These are phyloP conservation scores for Thymus quinquecostatus DNA, from an alignment of 257 asterid species.

Conservation along the genomic window DNA sequence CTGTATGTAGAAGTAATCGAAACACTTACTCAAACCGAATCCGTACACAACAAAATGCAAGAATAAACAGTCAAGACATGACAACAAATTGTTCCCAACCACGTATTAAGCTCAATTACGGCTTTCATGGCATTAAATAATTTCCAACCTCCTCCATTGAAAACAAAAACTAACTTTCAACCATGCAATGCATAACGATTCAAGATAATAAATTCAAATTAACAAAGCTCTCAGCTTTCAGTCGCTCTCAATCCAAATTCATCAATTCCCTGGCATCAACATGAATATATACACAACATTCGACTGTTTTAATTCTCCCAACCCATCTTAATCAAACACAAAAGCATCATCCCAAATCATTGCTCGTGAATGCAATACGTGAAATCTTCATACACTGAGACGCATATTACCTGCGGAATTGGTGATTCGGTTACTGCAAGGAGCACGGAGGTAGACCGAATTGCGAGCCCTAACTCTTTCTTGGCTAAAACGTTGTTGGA, in stretches of 20 bases:
- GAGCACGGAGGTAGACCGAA: slow-evolving; percentile 6
- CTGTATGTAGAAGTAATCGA: slow-evolving; percentile 34
- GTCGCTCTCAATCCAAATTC: neutral
- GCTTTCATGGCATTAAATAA: neutral
- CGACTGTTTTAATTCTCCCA: neutral
- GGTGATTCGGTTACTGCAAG: neutral
- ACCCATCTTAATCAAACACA: neutral
- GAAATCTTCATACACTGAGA: neutral
- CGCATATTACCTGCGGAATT: slow-evolving; percentile 26
- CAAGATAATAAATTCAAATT: neutral
- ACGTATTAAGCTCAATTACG: neutral
- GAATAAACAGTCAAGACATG: neutral
- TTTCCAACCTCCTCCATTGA: neutral
- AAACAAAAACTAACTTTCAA: neutral
- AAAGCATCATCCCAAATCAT: neutral
- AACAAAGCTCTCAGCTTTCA: neutral
- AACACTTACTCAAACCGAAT: neutral
- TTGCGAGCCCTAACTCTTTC: slow-evolving; percentile 32
- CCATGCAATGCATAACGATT: slow-evolving; percentile 8
- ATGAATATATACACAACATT: neutral
- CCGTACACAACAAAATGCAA: neutral
- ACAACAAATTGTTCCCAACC: neutral
- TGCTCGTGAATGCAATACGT: slow-evolving; percentile 3
- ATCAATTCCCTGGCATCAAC: neutral
- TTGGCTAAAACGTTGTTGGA: neutral